Conservation (phyloP, 2,329 filamentous ascomycete species). For the Chrysoporthe deuterocubensis region DNA sequence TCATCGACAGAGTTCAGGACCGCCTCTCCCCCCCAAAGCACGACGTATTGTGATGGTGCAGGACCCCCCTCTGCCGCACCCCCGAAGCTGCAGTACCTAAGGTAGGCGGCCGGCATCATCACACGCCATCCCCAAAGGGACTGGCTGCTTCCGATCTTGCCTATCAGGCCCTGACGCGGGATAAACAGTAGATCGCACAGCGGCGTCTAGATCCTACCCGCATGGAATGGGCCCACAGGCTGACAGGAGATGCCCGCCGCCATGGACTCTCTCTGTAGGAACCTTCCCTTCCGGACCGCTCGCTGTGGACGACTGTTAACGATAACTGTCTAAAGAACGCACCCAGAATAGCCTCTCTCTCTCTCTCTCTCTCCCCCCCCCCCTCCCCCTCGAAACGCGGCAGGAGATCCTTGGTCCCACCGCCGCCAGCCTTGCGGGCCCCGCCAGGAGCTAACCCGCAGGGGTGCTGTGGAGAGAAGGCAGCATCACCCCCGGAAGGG, state of each 20-base stretch:
- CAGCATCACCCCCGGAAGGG: not conserved
- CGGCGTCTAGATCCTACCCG: conserved; percentile 2
- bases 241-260: not conserved
- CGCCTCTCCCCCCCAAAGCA: not conserved
- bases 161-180: conserved; percentile 5
- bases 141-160: conserved; percentile 1
- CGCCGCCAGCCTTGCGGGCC: not conserved
- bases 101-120: not conserved
- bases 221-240: not conserved
- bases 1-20: not conserved
- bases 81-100: not conserved
- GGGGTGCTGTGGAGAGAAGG: not conserved
- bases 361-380: not conserved
- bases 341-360: not conserved
- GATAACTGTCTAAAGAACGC: not conserved
- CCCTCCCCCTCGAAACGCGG: not conserved
- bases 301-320: no score
- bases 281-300: not conserved
- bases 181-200: not conserved
- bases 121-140: conserved; percentile 5
- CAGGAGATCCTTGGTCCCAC: not conserved
- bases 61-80: not conserved
- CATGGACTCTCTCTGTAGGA: not conserved
- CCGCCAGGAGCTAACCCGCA: not conserved
- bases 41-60: no score